These are phyloP conservation scores for Metschnikowia corniflorae DNA, from an alignment of 805 yeast genomes.

Conservation along the genomic window DNA sequence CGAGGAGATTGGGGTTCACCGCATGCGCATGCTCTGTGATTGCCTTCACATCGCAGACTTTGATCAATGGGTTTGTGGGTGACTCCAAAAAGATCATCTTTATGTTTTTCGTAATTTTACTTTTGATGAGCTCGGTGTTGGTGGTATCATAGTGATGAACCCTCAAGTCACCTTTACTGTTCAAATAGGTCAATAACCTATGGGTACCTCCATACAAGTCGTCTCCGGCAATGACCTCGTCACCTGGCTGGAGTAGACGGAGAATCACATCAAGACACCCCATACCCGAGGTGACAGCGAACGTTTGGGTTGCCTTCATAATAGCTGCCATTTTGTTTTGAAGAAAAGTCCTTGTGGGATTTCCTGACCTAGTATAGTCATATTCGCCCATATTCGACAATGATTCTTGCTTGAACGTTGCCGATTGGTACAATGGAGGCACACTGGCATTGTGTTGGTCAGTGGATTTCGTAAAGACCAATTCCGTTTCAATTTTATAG, in stretches of 20 bases:
- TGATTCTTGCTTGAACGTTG: slow-evolving; percentile 86
- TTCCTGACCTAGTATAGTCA: slow-evolving; percentile 86
- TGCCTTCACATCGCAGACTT: slow-evolving; percentile 74
- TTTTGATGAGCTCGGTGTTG: slow-evolving; percentile 54
- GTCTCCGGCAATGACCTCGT: slow-evolving; percentile 89
- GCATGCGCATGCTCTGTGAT: slow-evolving; percentile 65
- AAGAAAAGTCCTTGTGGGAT: slow-evolving; percentile 82
- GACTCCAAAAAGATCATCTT: slow-evolving; percentile 80
- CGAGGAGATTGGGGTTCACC: slow-evolving; percentile 61
- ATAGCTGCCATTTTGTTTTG: slow-evolving; percentile 76
- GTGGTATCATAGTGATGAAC: slow-evolving; percentile 84
- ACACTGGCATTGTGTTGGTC: slow-evolving; percentile 79
- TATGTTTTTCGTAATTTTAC: slow-evolving; percentile 55
- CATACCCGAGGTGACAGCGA: slow-evolving; percentile 91
- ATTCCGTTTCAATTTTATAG: slow-evolving; percentile 64
- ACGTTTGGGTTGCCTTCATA: slow-evolving; percentile 73
- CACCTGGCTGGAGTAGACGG: slow-evolving; percentile 73
- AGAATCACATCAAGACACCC: slow-evolving; percentile 84
- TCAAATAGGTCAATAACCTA: slow-evolving; percentile 71
- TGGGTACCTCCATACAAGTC: slow-evolving; percentile 95
- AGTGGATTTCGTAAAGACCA: slow-evolving; percentile 54
- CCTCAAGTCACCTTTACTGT: slow-evolving; percentile 58
- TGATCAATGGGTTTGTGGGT: slow-evolving; percentile 91
- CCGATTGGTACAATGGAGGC: slow-evolving; percentile 87
- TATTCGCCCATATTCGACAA: slow-evolving; percentile 67